Conservation (phyloP, 805 yeast genomes). For the Monosporozyma siamensis region DNA sequence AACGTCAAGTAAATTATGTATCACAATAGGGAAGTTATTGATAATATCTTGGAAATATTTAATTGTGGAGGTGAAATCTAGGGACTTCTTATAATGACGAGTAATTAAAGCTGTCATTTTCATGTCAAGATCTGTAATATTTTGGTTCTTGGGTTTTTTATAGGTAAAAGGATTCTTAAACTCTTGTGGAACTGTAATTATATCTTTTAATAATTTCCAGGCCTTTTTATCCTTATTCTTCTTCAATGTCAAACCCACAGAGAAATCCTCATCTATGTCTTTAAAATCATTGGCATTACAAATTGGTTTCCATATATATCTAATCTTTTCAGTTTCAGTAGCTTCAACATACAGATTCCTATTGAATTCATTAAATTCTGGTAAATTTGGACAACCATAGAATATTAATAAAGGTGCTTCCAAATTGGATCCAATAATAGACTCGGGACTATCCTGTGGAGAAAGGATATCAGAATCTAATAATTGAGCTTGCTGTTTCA, state of each 20-base stretch:
- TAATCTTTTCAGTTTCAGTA: constrained; percentile 45
- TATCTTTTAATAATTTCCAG: constrained; percentile 7
- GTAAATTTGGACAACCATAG: constrained; percentile 55
- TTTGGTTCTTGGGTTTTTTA: constrained; percentile 11
- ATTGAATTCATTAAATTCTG: constrained; percentile 48
- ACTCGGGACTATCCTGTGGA: constrained; percentile 40
- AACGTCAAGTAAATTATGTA: constrained; percentile 11
- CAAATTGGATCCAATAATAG: constrained; percentile 40
- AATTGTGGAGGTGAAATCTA: constrained; percentile 30
- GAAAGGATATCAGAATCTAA: constrained; percentile 26
- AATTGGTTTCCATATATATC: constrained; percentile 71
- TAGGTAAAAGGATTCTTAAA: constrained; percentile 27
- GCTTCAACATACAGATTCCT: constrained; percentile 52
- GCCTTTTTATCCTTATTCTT: constrained; percentile 29
- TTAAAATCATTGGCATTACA: constrained; percentile 6
- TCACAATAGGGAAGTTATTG: constrained; percentile 32
- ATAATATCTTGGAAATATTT: constrained; percentile 32
- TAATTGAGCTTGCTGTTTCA: constrained; percentile 14
- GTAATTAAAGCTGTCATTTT: constrained; percentile 60
- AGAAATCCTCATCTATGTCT: constrained; percentile 11
- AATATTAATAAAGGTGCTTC: constrained; percentile 48
- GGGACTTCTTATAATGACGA: constrained; percentile 28
- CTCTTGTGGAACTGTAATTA: constrained; percentile 36
- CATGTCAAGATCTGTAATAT: constrained; percentile 38
- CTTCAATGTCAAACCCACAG: constrained; percentile 22